Conservation (phyloP, 2,329 filamentous ascomycete species). For the Blastomyces gilchristii region DNA sequence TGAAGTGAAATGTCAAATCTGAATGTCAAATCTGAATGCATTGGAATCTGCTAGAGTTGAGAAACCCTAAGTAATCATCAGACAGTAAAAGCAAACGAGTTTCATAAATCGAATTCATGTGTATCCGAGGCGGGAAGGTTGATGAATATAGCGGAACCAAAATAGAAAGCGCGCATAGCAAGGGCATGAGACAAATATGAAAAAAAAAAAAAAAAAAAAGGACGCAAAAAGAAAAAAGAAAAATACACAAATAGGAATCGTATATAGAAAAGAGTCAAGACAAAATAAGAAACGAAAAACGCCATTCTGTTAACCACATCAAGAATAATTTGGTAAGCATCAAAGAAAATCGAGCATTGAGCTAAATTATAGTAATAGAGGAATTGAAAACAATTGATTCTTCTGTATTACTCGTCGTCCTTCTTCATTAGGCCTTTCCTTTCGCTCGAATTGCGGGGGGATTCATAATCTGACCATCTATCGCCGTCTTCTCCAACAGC, state of each 20-base stretch:
- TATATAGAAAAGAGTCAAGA: background rate
- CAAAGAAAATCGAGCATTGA: background rate
- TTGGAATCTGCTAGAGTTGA: background rate
- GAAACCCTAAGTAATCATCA: background rate
- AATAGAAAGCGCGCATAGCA: background rate
- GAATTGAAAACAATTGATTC: background rate
- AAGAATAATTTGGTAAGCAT: background rate
- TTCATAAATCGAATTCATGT: background rate
- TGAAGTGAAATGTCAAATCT: background rate
- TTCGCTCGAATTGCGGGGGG: slow-evolving; percentile 41
- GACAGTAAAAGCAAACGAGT: background rate
- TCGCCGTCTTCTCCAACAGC: slow-evolving; percentile 81
- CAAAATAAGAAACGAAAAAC: background rate
- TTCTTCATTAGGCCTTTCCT: slow-evolving; percentile 43
- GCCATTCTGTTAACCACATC: background rate
- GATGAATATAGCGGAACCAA: background rate
- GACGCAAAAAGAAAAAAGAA: background rate
- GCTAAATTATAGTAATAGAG: background rate
- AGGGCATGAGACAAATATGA: background rate
- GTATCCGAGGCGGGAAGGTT: background rate
- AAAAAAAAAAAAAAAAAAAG: background rate
- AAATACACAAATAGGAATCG: background rate
- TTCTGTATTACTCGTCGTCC: slow-evolving; percentile 16
- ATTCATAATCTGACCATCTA: slow-evolving; percentile 65
- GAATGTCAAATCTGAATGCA: background rate